Conservation (phyloP, 2,329 filamentous ascomycete species). For the Verticillium dahliae region DNA sequence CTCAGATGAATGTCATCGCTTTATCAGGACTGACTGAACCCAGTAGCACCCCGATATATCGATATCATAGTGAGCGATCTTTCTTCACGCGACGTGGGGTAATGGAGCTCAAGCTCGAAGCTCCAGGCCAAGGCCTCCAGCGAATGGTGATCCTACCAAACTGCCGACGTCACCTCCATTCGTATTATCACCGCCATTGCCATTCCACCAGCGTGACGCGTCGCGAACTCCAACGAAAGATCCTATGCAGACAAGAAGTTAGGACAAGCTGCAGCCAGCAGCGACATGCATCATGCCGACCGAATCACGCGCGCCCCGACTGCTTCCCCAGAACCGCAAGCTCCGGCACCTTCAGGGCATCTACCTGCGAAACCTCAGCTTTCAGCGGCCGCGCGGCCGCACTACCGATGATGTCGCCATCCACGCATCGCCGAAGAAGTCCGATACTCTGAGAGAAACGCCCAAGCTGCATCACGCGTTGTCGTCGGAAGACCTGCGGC, state of each 20-base stretch:
- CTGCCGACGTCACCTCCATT: background rate
- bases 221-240: background rate
- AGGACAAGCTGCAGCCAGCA: background rate
- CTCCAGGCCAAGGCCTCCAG: background rate
- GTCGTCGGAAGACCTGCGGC: conserved; percentile 45
- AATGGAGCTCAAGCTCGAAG: background rate
- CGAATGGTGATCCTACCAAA: background rate
- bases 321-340: conserved; percentile 72
- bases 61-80: background rate
- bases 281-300: conserved; percentile 4
- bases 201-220: background rate
- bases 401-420: conserved; percentile 73
- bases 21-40: background rate
- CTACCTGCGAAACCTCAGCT: conserved; percentile 77
- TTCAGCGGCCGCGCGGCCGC: conserved; percentile 48
- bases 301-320: conserved; percentile 33
- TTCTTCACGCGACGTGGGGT: background rate
- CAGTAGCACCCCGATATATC: background rate
- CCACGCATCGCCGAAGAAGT: conserved; percentile 63
- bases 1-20: background rate
- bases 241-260: background rate
- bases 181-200: background rate
- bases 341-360: conserved; percentile 83
- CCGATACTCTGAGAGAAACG: conserved; percentile 41
- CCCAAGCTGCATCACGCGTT: conserved; percentile 46